Base-by-base conservation (phyloP, 2,329 filamentous ascomycete genomes). In the Zasmidium cellare region DNA sequence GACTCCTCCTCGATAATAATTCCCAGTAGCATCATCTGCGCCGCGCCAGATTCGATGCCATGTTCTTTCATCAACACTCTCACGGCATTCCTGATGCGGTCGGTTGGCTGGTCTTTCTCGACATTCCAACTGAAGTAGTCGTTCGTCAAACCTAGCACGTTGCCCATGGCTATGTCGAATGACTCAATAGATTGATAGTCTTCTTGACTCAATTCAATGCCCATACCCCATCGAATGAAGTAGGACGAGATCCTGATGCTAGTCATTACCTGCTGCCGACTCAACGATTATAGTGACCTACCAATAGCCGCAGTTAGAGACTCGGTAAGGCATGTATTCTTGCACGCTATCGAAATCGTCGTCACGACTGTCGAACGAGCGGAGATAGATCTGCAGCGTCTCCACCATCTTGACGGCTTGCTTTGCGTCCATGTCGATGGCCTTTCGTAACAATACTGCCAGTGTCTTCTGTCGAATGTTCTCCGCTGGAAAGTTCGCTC, bases 81-180 rank as follows among this genome's bases (percentile, higher is more conserved):
- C 24, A 49, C 46, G 9, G 18, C 46, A 49, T 49, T 49, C 19
- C 46, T 22, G n/a, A 49, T 49, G 12, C 46, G 46, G 18, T 49
- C 46, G 12, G 46, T 49, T 7, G 46, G 18, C 46, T 49, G 46
- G 9, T 49, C 20, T 20, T 49, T 49, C n/a, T 49, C 46, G 20
- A 49, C 46, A 49, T 25, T 49, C 46, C 46, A 49, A 22, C 46
- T 49, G 19, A 49, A 49, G 46, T 49, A 49, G 19, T 49, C 46
- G 46, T 49, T 49, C 20, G 46, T 49, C 6, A 49, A 20, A 11
- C 46, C 46, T 12, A 49, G 46, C 20, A 49, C 24, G n/a, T 49
- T 49, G 11, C 46, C 46, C 46, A 49, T 49, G 20, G 46, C 24
- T 16, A 23, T 6, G 46, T 49, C 46, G 46, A 22, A 49, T 22